Evolutionary conservation across 495 filamentous ascomycete species (phyloP).

Genomic region (Hypoxylon trugodes): DNA sequence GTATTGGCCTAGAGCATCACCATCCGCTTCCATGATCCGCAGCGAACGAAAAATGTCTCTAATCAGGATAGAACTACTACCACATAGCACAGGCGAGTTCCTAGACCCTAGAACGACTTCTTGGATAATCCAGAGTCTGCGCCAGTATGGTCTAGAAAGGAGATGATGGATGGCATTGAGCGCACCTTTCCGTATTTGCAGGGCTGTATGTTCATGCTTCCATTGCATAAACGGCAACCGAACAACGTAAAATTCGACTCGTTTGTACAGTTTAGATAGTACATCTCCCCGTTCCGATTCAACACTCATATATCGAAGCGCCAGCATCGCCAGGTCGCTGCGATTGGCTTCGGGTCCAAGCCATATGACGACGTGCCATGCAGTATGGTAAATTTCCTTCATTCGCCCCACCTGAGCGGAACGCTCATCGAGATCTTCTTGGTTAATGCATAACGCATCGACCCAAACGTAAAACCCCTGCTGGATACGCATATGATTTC

Average conservation of each 20-base stretch:
- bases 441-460: constrained; percentile 50
- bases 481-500: constrained; percentile 15
- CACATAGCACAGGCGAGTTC: constrained; percentile 23
- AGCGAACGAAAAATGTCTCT: constrained; percentile 8
- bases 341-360: constrained; percentile 36
- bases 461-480: constrained; percentile 18
- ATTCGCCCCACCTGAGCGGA: constrained; percentile 46
- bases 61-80: constrained; percentile 14
- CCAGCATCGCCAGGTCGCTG: constrained; percentile 18
- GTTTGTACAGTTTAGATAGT: constrained; percentile 13
- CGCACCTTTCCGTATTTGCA: constrained; percentile 12
- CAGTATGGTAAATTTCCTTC: constrained; percentile 46
- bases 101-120: constrained; percentile 32
- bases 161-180: constrained; percentile 26
- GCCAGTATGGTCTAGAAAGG: constrained; percentile 33
- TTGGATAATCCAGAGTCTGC: constrained; percentile 41
- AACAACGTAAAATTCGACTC: constrained; percentile 18
- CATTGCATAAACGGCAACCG: constrained; percentile 24
- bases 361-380: constrained; percentile 46
- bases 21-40: not conserved
- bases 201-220: constrained; percentile 14
- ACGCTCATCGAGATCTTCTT: constrained; percentile 44
- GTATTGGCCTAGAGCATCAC: constrained; percentile 13
- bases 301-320: constrained; percentile 26
- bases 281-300: constrained; percentile 14